Percentiles rank a stretch among this genome's conserved stretches.
Evolutionary conservation across 176 grass and related monocot genomes (phyloP).

Genomic region (Elymus sibiricus): DNA sequence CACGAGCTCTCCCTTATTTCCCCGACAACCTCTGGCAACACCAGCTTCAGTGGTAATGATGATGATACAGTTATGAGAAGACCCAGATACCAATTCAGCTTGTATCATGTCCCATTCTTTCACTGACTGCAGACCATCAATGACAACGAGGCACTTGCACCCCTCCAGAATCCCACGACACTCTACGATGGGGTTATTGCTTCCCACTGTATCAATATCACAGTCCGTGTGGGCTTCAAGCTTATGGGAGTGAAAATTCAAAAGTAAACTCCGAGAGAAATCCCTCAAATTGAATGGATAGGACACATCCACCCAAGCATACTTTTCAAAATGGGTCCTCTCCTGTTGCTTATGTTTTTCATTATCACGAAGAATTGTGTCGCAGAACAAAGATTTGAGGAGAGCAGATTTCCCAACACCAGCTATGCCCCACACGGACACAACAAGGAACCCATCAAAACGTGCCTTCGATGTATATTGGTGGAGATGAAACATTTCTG

Average conservation of each 20-base stretch:
- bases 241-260: neutral
- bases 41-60: neutral
- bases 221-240: neutral
- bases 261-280: neutral
- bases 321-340: neutral
- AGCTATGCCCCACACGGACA: slow-evolving; percentile 14
- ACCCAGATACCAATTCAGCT: neutral
- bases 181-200: neutral
- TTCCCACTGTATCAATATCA: neutral
- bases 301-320: neutral
- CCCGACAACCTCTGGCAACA: neutral
- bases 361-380: neutral
- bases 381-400: neutral
- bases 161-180: neutral
- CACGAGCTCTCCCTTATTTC: neutral
- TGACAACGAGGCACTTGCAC: neutral
- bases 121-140: neutral
- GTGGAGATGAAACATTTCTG: neutral
- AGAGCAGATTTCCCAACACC: slow-evolving; percentile 3
- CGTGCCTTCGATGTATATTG: neutral
- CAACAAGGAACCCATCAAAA: neutral
- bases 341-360: too few relatives aligned
- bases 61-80: neutral
- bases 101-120: neutral
- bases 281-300: neutral